Conservation (phyloP, 768 basidiomycete species). For the Amanita molliuscula region DNA sequence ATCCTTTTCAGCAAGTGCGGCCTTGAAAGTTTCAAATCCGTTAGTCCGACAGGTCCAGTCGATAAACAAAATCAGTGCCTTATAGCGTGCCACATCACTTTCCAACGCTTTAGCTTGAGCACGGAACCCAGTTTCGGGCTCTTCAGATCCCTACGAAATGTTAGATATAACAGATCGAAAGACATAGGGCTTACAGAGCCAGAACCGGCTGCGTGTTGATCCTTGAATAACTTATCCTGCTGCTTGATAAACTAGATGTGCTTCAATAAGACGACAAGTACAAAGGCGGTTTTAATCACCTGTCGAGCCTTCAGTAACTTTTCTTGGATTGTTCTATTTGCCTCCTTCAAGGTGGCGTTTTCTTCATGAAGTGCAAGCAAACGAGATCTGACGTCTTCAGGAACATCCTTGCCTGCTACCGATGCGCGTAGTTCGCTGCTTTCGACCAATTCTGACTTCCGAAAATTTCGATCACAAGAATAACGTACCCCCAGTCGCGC, state of each 20-base stretch:
- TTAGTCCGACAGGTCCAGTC: not conserved
- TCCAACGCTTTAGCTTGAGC: conserved; percentile 56
- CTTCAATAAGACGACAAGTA: not conserved
- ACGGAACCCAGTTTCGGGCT: conserved; percentile 57
- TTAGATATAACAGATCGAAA: not conserved
- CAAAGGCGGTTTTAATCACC: conserved; percentile 27
- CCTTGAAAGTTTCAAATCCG: not conserved
- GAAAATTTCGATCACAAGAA: not conserved
- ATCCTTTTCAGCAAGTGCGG: conserved; percentile 39
- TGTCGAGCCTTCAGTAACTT: conserved; percentile 74
- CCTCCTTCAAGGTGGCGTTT: conserved; percentile 59
- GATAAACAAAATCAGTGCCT: conserved; percentile 25
- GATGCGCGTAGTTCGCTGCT: conserved; percentile 67
- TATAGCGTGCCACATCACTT: conserved; percentile 51
- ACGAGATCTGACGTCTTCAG: conserved; percentile 72
- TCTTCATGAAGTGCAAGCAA: conserved; percentile 73
- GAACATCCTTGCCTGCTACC: conserved; percentile 67
- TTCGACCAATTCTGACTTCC: not conserved
- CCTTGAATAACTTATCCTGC: conserved; percentile 84
- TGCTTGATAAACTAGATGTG: conserved; percentile 75
- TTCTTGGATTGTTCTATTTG: conserved; percentile 58
- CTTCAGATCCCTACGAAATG: conserved; percentile 42
- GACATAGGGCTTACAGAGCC: conserved; percentile 29
- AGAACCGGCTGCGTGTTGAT: conserved; percentile 56
- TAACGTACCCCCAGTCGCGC: conserved; percentile 67